Percentiles rank a stretch among this genome's conserved stretches.
These are phyloP conservation scores for Tricholoma bakamatsutake DNA, from an alignment of 768 basidiomycete genomes.

Conservation along the genomic window DNA sequence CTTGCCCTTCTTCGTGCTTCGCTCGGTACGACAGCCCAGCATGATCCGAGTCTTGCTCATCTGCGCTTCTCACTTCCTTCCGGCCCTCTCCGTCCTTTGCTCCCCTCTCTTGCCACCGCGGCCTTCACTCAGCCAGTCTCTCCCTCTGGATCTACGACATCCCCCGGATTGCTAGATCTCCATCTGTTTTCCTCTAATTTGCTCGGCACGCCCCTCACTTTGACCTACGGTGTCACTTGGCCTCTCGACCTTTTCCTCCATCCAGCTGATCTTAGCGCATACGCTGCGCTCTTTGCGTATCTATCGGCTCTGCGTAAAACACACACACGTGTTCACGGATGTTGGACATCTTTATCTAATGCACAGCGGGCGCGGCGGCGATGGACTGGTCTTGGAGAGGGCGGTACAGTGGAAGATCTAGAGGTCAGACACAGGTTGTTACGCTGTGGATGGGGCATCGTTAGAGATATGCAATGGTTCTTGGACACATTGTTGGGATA, in stretches of 20 bases:
- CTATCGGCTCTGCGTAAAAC: slow-evolving; percentile 80
- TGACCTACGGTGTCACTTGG: slow-evolving; percentile 75
- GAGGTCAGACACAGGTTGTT: slow-evolving; percentile 58
- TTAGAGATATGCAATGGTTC: slow-evolving; percentile 89
- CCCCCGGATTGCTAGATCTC: slow-evolving; percentile 25
- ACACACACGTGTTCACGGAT: slow-evolving; percentile 70
- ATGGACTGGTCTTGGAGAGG: slow-evolving; percentile 86
- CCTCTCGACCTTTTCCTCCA: slow-evolving; percentile 88
- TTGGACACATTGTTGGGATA: slow-evolving; percentile 79
- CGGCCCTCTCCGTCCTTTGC: slow-evolving; percentile 75
- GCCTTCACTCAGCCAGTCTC: slow-evolving; percentile 23
- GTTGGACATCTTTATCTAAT: slow-evolving; percentile 84
- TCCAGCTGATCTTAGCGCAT: slow-evolving; percentile 63
- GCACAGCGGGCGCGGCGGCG: slow-evolving; percentile 76
- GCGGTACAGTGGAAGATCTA: slow-evolving; percentile 70
- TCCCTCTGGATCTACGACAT: slow-evolving; percentile 31
- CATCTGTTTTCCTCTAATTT: slow-evolving; percentile 68
- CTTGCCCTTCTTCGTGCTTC: slow-evolving; percentile 84
- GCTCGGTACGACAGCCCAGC: slow-evolving; percentile 82
- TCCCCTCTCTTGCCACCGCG: slow-evolving; percentile 58
- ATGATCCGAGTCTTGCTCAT: slow-evolving; percentile 69
- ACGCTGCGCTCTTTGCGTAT: slow-evolving; percentile 76
- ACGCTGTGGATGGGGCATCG: slow-evolving; percentile 81
- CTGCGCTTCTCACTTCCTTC: slow-evolving; percentile 74
- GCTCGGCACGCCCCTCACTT: slow-evolving; percentile 69